Evolutionary conservation across 2,329 filamentous ascomycete genomes (phyloP).

Genomic region (Fusarium brachygibbosum): DNA sequence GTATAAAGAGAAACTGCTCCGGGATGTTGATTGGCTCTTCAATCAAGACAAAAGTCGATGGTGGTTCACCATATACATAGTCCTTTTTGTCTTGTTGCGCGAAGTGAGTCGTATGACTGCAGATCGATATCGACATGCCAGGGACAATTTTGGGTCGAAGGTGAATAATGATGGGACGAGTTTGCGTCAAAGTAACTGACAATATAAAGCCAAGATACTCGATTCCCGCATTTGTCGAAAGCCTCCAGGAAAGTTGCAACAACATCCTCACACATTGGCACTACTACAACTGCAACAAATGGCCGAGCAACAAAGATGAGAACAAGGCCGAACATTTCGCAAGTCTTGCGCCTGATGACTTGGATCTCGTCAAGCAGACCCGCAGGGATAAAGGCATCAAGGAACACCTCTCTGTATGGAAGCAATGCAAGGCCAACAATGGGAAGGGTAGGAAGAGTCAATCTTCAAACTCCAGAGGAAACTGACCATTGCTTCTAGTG

Average conservation of each 20-base stretch:
- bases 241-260: slow-evolving; percentile 61
- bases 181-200: slow-evolving; percentile 38
- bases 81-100: slow-evolving; percentile 59
- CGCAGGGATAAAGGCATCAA: slow-evolving; percentile 42
- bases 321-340: slow-evolving; percentile 48
- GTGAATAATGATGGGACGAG: slow-evolving; percentile 1
- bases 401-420: slow-evolving; percentile 48
- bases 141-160: slow-evolving; percentile 53
- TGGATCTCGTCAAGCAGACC: slow-evolving; percentile 52
- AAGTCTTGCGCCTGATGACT: slow-evolving; percentile 52
- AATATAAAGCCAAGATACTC: slow-evolving; percentile 56
- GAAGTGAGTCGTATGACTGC: slow-evolving; percentile 57
- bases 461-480: not conserved
- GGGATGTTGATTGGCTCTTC: slow-evolving; percentile 54
- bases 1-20: slow-evolving; percentile 53
- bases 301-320: slow-evolving; percentile 41
- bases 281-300: slow-evolving; percentile 60
- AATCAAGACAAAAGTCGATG: slow-evolving; percentile 50
- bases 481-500: slow-evolving; percentile 27
- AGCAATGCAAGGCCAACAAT: slow-evolving; percentile 44
- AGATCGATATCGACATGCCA: slow-evolving; percentile 60
- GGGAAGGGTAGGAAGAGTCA: slow-evolving; percentile 31
- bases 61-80: slow-evolving; percentile 56
- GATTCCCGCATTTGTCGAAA: slow-evolving; percentile 57
- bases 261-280: slow-evolving; percentile 65